Evolutionary conservation across 2,329 filamentous ascomycete genomes (phyloP).

Genomic region (Rutstroemia sp.): DNA sequence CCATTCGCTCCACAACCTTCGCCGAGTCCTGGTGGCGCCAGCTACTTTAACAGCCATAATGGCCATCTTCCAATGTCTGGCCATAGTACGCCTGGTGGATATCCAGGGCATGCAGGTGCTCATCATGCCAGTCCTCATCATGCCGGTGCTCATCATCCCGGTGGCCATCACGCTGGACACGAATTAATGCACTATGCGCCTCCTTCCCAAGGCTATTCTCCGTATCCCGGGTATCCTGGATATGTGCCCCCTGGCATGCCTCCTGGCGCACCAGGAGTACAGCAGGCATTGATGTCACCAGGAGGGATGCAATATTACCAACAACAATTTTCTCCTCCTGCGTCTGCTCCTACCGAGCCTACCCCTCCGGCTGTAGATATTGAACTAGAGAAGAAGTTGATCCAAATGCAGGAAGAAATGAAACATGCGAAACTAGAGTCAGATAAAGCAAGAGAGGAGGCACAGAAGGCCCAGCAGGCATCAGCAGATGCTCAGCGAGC

Average conservation of each 20-base stretch:
- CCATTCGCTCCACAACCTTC: slow-evolving; percentile 27
- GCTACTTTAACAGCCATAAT: slow-evolving; percentile 23
- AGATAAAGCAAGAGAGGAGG: slow-evolving; percentile 30
- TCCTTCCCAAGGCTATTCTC: slow-evolving; percentile 14
- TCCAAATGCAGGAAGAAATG: slow-evolving; percentile 53
- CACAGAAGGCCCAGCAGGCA: slow-evolving; percentile 25
- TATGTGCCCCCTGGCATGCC: slow-evolving; percentile 16
- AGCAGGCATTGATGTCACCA: slow-evolving; percentile 1
- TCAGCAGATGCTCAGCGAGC: slow-evolving; percentile 33
- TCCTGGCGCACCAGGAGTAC: neutral
- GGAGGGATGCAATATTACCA: slow-evolving; percentile 19
- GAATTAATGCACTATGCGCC: slow-evolving; percentile 29
- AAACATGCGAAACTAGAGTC: slow-evolving; percentile 33
- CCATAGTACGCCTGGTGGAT: slow-evolving; percentile 18
- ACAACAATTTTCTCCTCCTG: slow-evolving; percentile 20
- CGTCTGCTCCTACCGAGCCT: slow-evolving; percentile 9
- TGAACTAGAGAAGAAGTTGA: slow-evolving; percentile 45
- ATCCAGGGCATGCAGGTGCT: slow-evolving; percentile 13
- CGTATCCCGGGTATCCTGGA: slow-evolving; percentile 20
- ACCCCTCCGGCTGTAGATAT: slow-evolving; percentile 18
- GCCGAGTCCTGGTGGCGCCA: slow-evolving; percentile 23
- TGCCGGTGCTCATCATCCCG: too few relatives aligned
- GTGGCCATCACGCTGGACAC: slow-evolving; percentile 10
- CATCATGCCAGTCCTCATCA: neutral
- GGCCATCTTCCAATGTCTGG: slow-evolving; percentile 37